Evolutionary conservation across 331 rosid species (phyloP), one percentile per base, ranked within the genome.

Genomic region (Arachis monticola): DNA sequence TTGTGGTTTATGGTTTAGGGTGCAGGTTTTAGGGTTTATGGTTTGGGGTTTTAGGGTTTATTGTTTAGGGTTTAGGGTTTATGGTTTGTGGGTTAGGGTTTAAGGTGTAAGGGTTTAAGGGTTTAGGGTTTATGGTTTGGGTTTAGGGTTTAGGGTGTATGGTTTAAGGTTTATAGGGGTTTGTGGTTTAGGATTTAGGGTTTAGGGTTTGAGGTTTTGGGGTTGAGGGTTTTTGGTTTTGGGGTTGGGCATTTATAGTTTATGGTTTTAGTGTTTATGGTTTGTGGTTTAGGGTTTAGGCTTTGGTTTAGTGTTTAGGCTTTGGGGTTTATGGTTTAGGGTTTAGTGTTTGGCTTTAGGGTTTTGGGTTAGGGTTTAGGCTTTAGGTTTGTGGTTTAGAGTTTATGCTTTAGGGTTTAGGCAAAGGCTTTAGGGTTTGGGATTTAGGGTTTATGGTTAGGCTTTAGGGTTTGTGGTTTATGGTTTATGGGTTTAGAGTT

Each of bases 151-250:
- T 30, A 27, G 41, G 40, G n/a, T 59, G 6, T 30, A 30, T 5
- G 64, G 64, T 27, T 27, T 59, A 58, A 11, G 64, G 41, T 59
- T 27, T 27, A 59, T n/a, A n/a, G n/a, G 64, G 64, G 64, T 59
- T 27, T 17, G 0, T 17, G 22, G 22, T 17, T 17, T 17, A 0
- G 22, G 22, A n/a, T n/a, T n/a, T n/a, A n/a, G n/a, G n/a, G n/a
- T n/a, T n/a, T n/a, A 59, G n/a, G 64, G 64, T 59, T 27, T 59
- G 22, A 59, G 41, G 64, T 38, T 38, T 8, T 59, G 30, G 41
- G 41, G 63, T 58, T 8, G 6, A 7, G 40, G 63, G 63, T 59
- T 27, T 30, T 1, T 11, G 40, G 64, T 59, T 27, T 59, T 22
- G 41, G 41, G 64, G 27, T 27, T 30, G 0, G 3, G n/a, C 12